A percentile compares a stretch with the other conserved stretches of the same genome.
phyloP scores from a whole-genome alignment of 148 eudicot genomes.

The Nepenthes gracilis region DNA sequence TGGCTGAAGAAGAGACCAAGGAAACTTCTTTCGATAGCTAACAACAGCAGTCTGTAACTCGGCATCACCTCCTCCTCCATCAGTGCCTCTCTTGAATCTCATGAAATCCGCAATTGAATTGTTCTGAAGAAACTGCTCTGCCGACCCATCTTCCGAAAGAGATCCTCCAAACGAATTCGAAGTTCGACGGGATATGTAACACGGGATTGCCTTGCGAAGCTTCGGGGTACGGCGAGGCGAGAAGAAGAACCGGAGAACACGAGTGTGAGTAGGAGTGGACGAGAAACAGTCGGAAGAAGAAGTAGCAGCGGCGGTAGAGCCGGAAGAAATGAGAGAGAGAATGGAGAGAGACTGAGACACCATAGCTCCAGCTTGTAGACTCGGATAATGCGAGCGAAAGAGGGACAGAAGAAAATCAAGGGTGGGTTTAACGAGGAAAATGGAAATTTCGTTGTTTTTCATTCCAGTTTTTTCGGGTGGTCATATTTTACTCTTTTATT shows the following conservation, averaged over 20 bases:
- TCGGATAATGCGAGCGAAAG: too few relatives aligned
- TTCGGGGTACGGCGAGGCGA: constrained; percentile 16
- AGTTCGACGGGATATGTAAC: constrained; percentile 18
- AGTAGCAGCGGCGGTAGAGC: constrained; percentile 8
- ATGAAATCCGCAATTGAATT: constrained; percentile 81
- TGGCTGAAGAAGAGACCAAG: constrained; percentile 84
- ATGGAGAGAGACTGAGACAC: constrained; percentile 26
- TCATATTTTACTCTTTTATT: too few relatives aligned
- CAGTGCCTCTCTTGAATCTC: constrained; percentile 53
- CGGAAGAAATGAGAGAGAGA: constrained; percentile 23
- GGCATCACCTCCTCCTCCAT: constrained; percentile 13
- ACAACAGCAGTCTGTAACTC: constrained; percentile 91
- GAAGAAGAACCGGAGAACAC: constrained; percentile 5
- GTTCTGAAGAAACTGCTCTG: constrained; percentile 42
- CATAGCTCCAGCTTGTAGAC: constrained; percentile 6
- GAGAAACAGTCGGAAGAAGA: constrained; percentile 10
- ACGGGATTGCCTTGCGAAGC: constrained; percentile 2
- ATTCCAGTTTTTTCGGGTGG: too few relatives aligned
- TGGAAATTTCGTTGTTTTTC: too few relatives aligned
- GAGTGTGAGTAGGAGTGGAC: constrained; percentile 2
- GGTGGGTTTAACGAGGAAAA: too few relatives aligned
- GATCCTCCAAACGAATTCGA: constrained; percentile 14
- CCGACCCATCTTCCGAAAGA: constrained; percentile 21
- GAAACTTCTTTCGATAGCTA: constrained; percentile 76
- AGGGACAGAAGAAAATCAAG: too few relatives aligned